These are phyloP conservation scores for Balakata baccata DNA, from an alignment of 345 rosid species.

Conservation along the genomic window DNA sequence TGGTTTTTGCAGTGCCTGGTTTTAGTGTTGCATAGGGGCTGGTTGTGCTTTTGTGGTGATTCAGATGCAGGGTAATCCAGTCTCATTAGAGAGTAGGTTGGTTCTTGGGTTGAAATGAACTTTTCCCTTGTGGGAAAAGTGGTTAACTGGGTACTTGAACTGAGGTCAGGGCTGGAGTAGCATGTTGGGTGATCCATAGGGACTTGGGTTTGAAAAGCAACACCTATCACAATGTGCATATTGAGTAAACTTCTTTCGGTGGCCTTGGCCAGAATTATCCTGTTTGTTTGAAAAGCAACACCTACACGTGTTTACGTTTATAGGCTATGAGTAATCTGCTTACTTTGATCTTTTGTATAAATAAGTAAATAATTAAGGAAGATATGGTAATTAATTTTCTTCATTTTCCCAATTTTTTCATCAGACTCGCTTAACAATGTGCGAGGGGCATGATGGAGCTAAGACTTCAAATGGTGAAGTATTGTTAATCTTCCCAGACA, in stretches of 20 bases:
- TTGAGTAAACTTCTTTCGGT: too few relatives aligned
- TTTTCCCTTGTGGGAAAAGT: not conserved
- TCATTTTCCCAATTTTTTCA: conserved; percentile 3
- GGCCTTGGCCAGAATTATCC: too few relatives aligned
- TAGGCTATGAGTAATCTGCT: not conserved
- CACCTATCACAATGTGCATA: too few relatives aligned
- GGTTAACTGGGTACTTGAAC: not conserved
- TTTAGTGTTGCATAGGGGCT: not conserved
- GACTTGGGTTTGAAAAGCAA: not conserved
- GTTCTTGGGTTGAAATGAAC: not conserved
- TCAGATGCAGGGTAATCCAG: not conserved
- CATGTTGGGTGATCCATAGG: not conserved
- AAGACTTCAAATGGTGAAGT: conserved; percentile 98
- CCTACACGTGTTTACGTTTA: too few relatives aligned
- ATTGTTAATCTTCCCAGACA: conserved; percentile 91
- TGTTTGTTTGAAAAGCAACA: too few relatives aligned
- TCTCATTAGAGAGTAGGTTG: too few relatives aligned
- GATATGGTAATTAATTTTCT: not conserved
- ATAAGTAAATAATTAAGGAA: not conserved
- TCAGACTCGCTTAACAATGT: conserved; percentile 84
- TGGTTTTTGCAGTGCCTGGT: not conserved
- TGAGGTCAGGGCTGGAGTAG: not conserved
- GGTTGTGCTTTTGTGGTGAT: conserved; percentile 3
- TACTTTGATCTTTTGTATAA: not conserved
- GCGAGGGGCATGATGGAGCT: conserved; percentile 98